These are phyloP conservation scores for Nannizziopsis arthrosporioides DNA, from an alignment of 2,329 filamentous ascomycete genomes.

Conservation along the genomic window DNA sequence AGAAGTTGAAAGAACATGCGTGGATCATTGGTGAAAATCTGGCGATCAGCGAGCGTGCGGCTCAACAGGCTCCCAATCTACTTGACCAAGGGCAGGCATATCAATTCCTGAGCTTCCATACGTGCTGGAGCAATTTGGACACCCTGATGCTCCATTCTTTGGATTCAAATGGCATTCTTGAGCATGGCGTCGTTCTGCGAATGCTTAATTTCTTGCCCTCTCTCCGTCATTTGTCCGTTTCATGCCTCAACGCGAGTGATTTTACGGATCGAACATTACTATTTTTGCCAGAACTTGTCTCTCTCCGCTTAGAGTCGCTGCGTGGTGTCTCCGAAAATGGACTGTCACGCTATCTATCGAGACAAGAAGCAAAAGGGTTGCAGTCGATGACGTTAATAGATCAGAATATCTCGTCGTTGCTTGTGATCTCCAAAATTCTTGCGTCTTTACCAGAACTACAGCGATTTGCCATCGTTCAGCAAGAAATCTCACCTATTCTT, in stretches of 20 bases:
- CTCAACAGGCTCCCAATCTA: conserved; percentile 24
- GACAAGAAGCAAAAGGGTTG: conserved; percentile 35
- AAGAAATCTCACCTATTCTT: conserved; percentile 36
- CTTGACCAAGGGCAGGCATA: conserved; percentile 39
- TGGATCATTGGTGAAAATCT: conserved; percentile 44
- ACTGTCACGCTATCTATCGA: conserved; percentile 41
- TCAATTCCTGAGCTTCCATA: conserved; percentile 44
- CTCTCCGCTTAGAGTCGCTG: conserved; percentile 45
- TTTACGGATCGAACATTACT: conserved; percentile 46
- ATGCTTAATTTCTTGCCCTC: conserved; percentile 43
- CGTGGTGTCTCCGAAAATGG: conserved; percentile 46
- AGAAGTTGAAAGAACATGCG: conserved; percentile 43
- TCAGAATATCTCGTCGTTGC: conserved; percentile 41
- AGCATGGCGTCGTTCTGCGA: conserved; percentile 44
- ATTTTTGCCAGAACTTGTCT: conserved; percentile 41
- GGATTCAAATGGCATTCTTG: conserved; percentile 35
- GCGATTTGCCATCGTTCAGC: conserved; percentile 43
- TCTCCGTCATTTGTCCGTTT: conserved; percentile 43
- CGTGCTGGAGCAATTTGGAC: conserved; percentile 40
- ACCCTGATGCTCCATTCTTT: conserved; percentile 43
- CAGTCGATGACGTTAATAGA: conserved; percentile 42
- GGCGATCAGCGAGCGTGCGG: conserved; percentile 29
- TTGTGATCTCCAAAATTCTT: conserved; percentile 43
- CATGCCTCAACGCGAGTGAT: conserved; percentile 42
- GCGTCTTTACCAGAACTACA: conserved; percentile 36